Evolutionary conservation across 345 rosid genomes (phyloP).

Genomic region (Hibiscus syriacus): DNA sequence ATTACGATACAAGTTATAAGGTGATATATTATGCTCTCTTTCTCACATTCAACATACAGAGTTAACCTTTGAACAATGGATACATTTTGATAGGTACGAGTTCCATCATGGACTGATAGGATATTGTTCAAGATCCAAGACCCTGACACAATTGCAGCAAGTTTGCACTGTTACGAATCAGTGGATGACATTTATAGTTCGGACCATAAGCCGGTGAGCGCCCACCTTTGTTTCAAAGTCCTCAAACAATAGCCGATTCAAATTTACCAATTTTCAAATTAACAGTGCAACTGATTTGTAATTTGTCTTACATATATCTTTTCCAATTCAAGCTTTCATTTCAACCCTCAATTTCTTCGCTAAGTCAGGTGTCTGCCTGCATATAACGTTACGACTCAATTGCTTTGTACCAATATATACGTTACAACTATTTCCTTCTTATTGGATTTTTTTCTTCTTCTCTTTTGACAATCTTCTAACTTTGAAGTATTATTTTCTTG

Average conservation of each 20-base stretch:
- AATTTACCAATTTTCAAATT: background rate
- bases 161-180: constrained; percentile 38
- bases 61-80: background rate
- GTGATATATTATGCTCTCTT: constrained; percentile 16
- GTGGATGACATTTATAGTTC: constrained; percentile 39
- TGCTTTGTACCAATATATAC: background rate
- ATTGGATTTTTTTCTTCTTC: background rate
- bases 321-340: background rate
- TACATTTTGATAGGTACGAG: constrained; percentile 21
- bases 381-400: background rate
- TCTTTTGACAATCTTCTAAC: background rate
- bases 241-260: background rate
- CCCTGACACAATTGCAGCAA: constrained; percentile 19
- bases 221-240: constrained; percentile 37
- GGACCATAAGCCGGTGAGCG: constrained; percentile 53
- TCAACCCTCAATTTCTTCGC: background rate
- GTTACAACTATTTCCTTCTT: background rate
- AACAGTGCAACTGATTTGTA: background rate
- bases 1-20: constrained; percentile 61
- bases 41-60: background rate
- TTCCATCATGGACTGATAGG: constrained; percentile 59
- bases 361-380: background rate
- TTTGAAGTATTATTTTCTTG: background rate
- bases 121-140: constrained; percentile 41
- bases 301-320: background rate